Percentiles rank a stretch among this genome's conserved stretches.
Evolutionary conservation across 192 early-diverging fungal species (phyloP).

Genomic region (Allomyces javanicus): DNA sequence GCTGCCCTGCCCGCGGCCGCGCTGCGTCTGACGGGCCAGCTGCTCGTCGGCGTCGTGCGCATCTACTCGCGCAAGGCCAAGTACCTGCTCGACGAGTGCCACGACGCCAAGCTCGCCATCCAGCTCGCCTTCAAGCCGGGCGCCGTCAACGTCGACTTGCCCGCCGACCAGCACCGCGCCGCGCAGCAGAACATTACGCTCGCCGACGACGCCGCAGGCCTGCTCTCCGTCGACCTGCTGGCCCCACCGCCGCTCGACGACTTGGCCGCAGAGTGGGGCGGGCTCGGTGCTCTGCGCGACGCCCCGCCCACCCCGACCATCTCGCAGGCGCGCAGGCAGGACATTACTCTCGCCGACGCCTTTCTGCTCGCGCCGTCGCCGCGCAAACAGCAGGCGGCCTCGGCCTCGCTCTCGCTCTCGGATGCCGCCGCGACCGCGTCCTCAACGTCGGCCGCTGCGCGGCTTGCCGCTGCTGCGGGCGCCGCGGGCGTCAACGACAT

Average conservation of each 20-base stretch:
- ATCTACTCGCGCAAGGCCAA: conserved; percentile 93
- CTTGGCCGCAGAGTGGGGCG: too few relatives aligned
- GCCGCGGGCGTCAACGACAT: background rate
- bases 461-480: background rate
- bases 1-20: conserved; percentile 71
- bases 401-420: too few relatives aligned
- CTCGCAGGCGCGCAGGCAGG: background rate
- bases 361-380: background rate
- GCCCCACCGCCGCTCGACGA: background rate
- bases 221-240: background rate
- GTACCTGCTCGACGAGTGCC: conserved; percentile 93
- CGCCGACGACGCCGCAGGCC: background rate
- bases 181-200: background rate
- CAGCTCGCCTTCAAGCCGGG: conserved; percentile 52
- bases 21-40: conserved; percentile 83
- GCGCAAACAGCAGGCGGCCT: background rate
- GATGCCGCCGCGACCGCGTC: too few relatives aligned
- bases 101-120: conserved; percentile 83
- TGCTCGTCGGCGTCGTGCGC: conserved; percentile 80
- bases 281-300: too few relatives aligned
- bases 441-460: background rate
- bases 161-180: background rate
- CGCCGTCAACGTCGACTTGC: conserved; percentile 2
- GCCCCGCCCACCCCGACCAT: background rate
- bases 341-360: background rate